phyloP scores from a whole-genome alignment of 1,139 yeast genomes.

The Pichia sp. region DNA sequence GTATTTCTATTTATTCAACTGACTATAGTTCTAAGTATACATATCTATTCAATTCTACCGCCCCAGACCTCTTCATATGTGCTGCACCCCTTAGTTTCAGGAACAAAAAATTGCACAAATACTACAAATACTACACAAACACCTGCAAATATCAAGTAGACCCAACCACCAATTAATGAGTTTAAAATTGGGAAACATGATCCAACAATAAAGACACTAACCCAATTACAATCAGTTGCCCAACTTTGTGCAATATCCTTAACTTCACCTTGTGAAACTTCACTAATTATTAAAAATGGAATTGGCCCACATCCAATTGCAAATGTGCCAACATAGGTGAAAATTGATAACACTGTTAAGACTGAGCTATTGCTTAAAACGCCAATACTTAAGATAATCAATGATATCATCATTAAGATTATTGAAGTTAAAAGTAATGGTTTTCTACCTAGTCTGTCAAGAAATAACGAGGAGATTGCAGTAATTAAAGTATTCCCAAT shows the following conservation, averaged over 20 bases:
- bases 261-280: slow-evolving; percentile 73
- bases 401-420: slow-evolving; percentile 59
- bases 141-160: slow-evolving; percentile 65
- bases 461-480: slow-evolving; percentile 58
- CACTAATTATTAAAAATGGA: slow-evolving; percentile 85
- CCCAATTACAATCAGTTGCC: slow-evolving; percentile 89
- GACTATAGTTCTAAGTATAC: no score
- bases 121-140: slow-evolving; percentile 44
- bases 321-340: slow-evolving; percentile 71
- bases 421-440: slow-evolving; percentile 64
- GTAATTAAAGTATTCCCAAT: slow-evolving; percentile 68
- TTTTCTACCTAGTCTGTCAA: slow-evolving; percentile 71
- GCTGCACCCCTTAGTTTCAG: slow-evolving; percentile 71
- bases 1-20: no score
- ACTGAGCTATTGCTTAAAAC: slow-evolving; percentile 44
- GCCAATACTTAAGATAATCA: slow-evolving; percentile 62
- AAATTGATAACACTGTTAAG: slow-evolving; percentile 59
- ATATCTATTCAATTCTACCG: slow-evolving; percentile 2
- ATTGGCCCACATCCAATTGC: slow-evolving; percentile 94
- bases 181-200: slow-evolving; percentile 71
- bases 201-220: slow-evolving; percentile 79
- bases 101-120: slow-evolving; percentile 47
- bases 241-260: slow-evolving; percentile 86
- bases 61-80: slow-evolving; percentile 60
- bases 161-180: slow-evolving; percentile 62